These are phyloP conservation scores for Vitis rotundifolia DNA, from an alignment of 164 flowering plant species.

Conservation along the genomic window DNA sequence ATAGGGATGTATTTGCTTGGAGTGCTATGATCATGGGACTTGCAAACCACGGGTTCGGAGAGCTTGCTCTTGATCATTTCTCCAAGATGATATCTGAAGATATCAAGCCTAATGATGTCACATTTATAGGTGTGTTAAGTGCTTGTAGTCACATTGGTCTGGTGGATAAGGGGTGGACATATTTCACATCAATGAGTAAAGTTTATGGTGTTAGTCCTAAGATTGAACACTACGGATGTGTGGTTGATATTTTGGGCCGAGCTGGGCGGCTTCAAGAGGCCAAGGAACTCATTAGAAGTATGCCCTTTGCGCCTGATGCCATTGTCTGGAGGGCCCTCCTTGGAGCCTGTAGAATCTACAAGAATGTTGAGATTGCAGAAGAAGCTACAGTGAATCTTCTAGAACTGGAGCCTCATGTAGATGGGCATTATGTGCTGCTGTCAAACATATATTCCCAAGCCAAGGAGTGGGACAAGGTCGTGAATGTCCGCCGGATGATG, in stretches of 20 bases:
- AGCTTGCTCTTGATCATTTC: constrained; percentile 31
- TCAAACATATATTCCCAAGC: constrained; percentile 37
- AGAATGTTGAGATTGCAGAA: constrained; percentile 29
- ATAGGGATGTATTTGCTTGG: constrained; percentile 33
- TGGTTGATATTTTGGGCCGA: constrained; percentile 40
- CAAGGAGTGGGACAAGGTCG: constrained; percentile 34
- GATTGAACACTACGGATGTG: constrained; percentile 41
- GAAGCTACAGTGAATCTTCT: constrained; percentile 32
- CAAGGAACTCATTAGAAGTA: constrained; percentile 27
- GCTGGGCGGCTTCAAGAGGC: constrained; percentile 32
- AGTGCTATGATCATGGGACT: constrained; percentile 39
- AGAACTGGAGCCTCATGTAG: constrained; percentile 30
- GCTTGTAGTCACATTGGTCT: constrained; percentile 38
- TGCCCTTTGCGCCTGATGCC: constrained; percentile 38
- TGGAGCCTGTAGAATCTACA: constrained; percentile 34
- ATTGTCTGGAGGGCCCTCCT: constrained; percentile 38
- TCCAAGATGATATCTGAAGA: constrained; percentile 28
- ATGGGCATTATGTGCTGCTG: constrained; percentile 36
- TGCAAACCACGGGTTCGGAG: constrained; percentile 34
- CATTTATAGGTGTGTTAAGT: constrained; percentile 31
- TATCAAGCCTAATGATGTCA: constrained; percentile 31
- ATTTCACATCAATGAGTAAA: constrained; percentile 29
- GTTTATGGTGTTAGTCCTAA: constrained; percentile 26
- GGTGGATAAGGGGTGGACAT: constrained; percentile 22
- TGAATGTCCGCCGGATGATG: constrained; percentile 31